Evolutionary conservation across 164 flowering plant species (phyloP).

Genomic region (Vitis riparia): DNA sequence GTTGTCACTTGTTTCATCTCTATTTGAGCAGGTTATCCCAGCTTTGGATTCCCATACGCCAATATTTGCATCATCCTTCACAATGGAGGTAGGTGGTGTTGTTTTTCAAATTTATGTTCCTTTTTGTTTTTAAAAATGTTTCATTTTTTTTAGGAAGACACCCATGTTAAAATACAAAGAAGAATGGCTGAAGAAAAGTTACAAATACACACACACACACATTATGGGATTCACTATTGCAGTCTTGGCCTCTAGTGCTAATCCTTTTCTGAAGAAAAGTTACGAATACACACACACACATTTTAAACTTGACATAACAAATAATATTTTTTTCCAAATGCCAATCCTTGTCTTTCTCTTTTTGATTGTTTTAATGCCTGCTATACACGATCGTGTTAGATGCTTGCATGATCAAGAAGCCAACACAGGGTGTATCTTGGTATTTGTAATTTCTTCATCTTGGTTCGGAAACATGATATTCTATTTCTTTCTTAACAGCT

Average conservation of each 20-base stretch:
- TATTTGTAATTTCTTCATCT: background rate
- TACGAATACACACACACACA: no score
- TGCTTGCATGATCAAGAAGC: background rate
- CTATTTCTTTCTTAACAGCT: constrained; percentile 56
- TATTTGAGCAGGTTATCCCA: constrained; percentile 76
- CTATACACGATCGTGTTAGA: background rate
- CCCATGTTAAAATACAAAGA: no score
- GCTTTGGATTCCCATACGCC: constrained; percentile 90
- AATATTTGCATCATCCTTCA: constrained; percentile 95
- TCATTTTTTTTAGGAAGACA: background rate
- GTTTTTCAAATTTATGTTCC: background rate
- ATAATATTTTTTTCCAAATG: no score
- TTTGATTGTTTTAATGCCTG: background rate
- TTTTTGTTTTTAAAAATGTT: background rate
- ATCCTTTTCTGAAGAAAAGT: no score
- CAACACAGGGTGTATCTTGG: background rate
- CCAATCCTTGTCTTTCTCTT: background rate
- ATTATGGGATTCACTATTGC: no score
- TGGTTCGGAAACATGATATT: constrained; percentile 4
- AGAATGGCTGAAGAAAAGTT: no score
- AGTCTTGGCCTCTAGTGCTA: no score
- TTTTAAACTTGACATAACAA: no score
- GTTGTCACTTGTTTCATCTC: constrained; percentile 2
- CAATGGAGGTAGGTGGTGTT: constrained; percentile 79
- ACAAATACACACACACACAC: no score